Evolutionary conservation across 2,329 filamentous ascomycete genomes (phyloP), one percentile per base, ranked within the genome.

Genomic region (Daldinia sp.): DNA sequence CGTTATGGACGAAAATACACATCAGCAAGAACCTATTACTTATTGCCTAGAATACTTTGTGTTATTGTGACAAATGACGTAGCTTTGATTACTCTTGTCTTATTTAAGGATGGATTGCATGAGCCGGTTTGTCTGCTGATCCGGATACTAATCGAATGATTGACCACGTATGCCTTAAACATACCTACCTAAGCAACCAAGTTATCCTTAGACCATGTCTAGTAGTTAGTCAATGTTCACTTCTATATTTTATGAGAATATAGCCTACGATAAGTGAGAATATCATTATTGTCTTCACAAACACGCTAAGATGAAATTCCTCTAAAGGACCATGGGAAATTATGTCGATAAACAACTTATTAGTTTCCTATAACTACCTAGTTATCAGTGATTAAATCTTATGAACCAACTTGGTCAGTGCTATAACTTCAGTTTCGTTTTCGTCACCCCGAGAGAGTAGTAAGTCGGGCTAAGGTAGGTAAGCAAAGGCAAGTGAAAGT

Each of bases 1-100:
- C 37, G 13, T 58, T 53, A 70, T 63, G 65, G 51, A 65, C 54
- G 56, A 65, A 56, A 65, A 63, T 69, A 70, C 42, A 68, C 57
- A 42, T 53, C 53, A 63, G 55, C 59, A 69, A 57, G 48, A 30
- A 26, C 30, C 60, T 39, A 60, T 64, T 70, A 60, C 53, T 62
- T 20, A 61, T 63, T 4, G 30, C 44, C 42, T 48, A 50, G 33
- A 57, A 37, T 30, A 44, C 37, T 54, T 28, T 42, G n/a, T 59
- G 13, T 48, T 54, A 30, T 60, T 35, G 12, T 30, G 39, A 28
- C 42, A n/a, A 33, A 44, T 33, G 51, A 57, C 44, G 51, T 65
- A 56, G 58, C 20, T n/a, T 41, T 26, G 51, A 20, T 41, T 39
- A 20, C 30, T 56, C 35, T 56, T 42, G 53, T 42, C 53, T 56